Base-by-base conservation (phyloP, 768 basidiomycete species). In the Mycena filopes region DNA sequence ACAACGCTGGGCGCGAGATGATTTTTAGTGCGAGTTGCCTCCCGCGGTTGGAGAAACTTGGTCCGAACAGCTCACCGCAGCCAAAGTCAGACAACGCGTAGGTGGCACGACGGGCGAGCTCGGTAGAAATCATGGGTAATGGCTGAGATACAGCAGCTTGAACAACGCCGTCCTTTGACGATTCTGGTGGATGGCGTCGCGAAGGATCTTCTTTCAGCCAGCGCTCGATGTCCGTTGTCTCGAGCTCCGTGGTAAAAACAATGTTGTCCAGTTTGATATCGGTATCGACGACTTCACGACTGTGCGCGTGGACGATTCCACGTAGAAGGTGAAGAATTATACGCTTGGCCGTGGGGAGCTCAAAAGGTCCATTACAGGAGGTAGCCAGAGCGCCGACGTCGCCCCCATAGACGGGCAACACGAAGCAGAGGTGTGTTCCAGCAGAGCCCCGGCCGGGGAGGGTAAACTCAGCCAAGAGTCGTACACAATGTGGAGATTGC, bases 201-300 rank as follows among this genome's bases (percentile, higher is more conserved):
- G 68, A 50, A 12, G 72, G 73, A 21, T 73, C 72, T 46, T 50
- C 50, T 40, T 60, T 33, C 49, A 73, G 41, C 46, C 66, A 54
- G 26, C 42, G 56, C 55, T 56, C 63, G 40, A 75, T 67, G 51
- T 68, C 67, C 8, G 51, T 25, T 48, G 49, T 51, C 29, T 43
- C 41, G 49, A 60, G 38, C n/a, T 60, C 59, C 40, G 70, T 61
- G 41, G 64, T 46, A 60, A 74, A 72, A 26, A 75, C 53, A 40
- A 77, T 73, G 54, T 77, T 76, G 68, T 75, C 75, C 42, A 43
- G 68, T 49, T 76, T 76, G n/a, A 77, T 43, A 69, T 76, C 76
- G 28, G 75, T 76, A 60, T 77, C 76, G 8, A 74, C 72, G 18
- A 76, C 45, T 13, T 66, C 60, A 40, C 70, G 60, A 15, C 49